Evolutionary conservation across 352 stramenopile genomes (phyloP).

Genomic region (Phytophthora melonis): DNA sequence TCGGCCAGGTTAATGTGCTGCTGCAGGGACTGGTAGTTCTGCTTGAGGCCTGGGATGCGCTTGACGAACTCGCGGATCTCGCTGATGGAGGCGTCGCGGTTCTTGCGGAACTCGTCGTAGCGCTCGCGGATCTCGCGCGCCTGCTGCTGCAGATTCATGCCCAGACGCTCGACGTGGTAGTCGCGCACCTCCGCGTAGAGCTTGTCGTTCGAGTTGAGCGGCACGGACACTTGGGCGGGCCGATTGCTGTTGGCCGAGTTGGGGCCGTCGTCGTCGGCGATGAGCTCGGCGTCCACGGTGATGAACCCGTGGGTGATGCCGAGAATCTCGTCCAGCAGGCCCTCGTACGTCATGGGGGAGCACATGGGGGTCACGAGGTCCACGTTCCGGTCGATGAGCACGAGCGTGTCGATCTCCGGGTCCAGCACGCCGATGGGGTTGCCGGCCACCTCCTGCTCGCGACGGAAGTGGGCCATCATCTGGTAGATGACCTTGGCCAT

Average conservation of each 20-base stretch:
- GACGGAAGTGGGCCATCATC: conserved; percentile 92
- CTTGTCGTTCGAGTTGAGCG: conserved; percentile 96
- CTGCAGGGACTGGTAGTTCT: conserved; percentile 96
- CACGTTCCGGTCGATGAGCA: conserved; percentile 95
- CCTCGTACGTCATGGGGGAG: conserved; percentile 97
- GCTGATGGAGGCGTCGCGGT: conserved; percentile 96
- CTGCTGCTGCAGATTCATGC: conserved; percentile 71
- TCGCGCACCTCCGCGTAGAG: conserved; percentile 96
- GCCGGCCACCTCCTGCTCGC: conserved; percentile 90
- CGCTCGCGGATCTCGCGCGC: conserved; percentile 80
- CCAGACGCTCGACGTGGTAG: conserved; percentile 97
- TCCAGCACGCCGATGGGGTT: conserved; percentile 81
- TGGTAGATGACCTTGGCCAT: conserved; percentile 93
- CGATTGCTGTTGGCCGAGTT: conserved; percentile 37
- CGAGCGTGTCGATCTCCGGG: conserved; percentile 94
- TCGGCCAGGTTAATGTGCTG: conserved; percentile 98
- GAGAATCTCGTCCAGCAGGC: conserved; percentile 96
- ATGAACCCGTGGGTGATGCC: conserved; percentile 94
- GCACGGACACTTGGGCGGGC: conserved; percentile 89
- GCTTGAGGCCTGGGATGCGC: conserved; percentile 94
- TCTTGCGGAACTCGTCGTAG: conserved; percentile 96
- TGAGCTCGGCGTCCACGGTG: conserved; percentile 78
- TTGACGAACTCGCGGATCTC: conserved; percentile 99
- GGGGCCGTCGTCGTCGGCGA: conserved; percentile 72
- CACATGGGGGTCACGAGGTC: conserved; percentile 97